A percentile compares a stretch with the other conserved stretches of the same genome.
phyloP scores from a whole-genome alignment of 2,329 filamentous ascomycete genomes.

The Leptographium flavum region DNA sequence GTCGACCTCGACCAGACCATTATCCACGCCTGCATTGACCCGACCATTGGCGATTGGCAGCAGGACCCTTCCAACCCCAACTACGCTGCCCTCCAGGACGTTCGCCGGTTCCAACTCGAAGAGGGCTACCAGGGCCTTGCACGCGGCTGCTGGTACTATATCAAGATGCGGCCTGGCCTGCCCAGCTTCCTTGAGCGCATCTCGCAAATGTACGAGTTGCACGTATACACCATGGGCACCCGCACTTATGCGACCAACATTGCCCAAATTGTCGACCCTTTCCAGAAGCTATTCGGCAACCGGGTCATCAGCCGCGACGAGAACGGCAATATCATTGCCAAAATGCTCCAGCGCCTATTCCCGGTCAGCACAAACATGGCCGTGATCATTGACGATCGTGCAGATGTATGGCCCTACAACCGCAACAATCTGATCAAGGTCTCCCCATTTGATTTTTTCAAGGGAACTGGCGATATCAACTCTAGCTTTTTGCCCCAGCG shows the following conservation, averaged over 20 bases:
- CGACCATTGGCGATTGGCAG: conserved; percentile 93
- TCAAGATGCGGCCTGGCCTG: conserved; percentile 87
- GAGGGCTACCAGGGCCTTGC: conserved; percentile 58
- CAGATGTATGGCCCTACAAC: conserved; percentile 89
- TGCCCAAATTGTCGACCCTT: conserved; percentile 82
- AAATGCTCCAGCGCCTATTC: conserved; percentile 81
- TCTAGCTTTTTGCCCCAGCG: conserved; percentile 87
- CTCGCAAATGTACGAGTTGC: conserved; percentile 75
- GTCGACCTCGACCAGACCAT: conserved; percentile 98
- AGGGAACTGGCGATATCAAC: conserved; percentile 97
- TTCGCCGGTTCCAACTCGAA: conserved; percentile 80
- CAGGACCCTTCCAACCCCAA: conserved; percentile 79
- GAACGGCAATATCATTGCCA: conserved; percentile 82
- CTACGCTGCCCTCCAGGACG: conserved; percentile 77
- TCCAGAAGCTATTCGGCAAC: conserved; percentile 80
- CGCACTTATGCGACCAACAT: conserved; percentile 90
- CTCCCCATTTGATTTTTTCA: conserved; percentile 91
- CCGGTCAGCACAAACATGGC: conserved; percentile 98
- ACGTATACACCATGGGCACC: conserved; percentile 99
- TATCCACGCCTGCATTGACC: conserved; percentile 94
- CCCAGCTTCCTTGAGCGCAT: conserved; percentile 66
- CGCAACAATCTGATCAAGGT: conserved; percentile 89
- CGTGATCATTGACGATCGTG: conserved; percentile 93
- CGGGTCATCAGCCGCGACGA: conserved; percentile 93
- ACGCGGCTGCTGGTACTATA: conserved; percentile 86